phyloP scores from a whole-genome alignment of 257 asterid species.

The Fraxinus quadrangulata region DNA sequence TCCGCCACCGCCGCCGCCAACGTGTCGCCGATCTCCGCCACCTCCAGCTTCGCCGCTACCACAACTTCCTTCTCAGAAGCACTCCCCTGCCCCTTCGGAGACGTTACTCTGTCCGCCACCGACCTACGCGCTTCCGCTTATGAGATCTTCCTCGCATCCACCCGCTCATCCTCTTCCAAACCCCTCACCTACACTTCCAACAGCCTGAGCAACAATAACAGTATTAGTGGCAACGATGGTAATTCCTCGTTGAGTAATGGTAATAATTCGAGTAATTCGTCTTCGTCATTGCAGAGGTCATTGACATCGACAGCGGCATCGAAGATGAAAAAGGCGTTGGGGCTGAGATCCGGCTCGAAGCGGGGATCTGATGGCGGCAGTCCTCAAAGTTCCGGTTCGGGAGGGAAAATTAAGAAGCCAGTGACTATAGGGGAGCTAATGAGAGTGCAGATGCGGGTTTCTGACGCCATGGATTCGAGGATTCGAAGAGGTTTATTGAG shows the following conservation, averaged over 20 bases:
- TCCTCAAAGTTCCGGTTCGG: slow-evolving; percentile 51
- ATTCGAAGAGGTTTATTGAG: slow-evolving; percentile 91
- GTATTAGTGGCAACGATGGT: slow-evolving; percentile 17
- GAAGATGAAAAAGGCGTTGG: slow-evolving; percentile 97
- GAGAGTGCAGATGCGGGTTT: slow-evolving; percentile 85
- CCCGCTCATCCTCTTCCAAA: slow-evolving; percentile 65
- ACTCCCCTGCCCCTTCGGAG: slow-evolving; percentile 80
- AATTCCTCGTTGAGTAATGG: slow-evolving; percentile 9
- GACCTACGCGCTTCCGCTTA: slow-evolving; percentile 83
- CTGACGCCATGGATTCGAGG: slow-evolving; percentile 78
- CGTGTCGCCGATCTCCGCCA: slow-evolving; percentile 46
- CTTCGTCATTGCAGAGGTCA: slow-evolving; percentile 65
- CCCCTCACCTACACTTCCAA: slow-evolving; percentile 58
- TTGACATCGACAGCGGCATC: slow-evolving; percentile 92
- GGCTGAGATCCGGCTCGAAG: slow-evolving; percentile 73
- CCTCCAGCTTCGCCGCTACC: slow-evolving; percentile 53
- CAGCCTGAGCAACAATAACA: slow-evolving; percentile 24
- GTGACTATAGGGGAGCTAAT: slow-evolving; percentile 84
- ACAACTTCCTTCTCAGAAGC: slow-evolving; percentile 39
- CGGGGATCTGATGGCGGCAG: slow-evolving; percentile 46
- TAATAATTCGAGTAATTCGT: slow-evolving; percentile 19
- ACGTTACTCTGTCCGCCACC: slow-evolving; percentile 62
- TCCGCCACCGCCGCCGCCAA: slow-evolving; percentile 33
- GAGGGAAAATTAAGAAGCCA: slow-evolving; percentile 74
- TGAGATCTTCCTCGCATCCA: slow-evolving; percentile 91